Percentiles rank a stretch among this genome's conserved stretches.
These are phyloP conservation scores for Aspergillus ibericus DNA, from an alignment of 2,329 filamentous ascomycete genomes.

Conservation along the genomic window DNA sequence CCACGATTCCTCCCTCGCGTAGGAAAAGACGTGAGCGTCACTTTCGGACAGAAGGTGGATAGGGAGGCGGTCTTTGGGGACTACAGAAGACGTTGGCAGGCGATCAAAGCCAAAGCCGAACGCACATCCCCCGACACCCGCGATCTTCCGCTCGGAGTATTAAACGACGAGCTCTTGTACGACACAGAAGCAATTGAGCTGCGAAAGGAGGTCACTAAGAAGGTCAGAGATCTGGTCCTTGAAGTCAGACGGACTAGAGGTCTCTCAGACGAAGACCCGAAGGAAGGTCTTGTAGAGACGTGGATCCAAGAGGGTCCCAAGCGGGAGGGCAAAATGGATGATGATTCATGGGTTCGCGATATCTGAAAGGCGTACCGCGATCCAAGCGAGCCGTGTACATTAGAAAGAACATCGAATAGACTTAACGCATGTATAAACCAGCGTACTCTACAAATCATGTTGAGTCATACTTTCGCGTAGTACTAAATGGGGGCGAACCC, in stretches of 20 bases:
- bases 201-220: slow-evolving; percentile 75
- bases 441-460: background rate
- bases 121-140: slow-evolving; percentile 41
- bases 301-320: slow-evolving; percentile 64
- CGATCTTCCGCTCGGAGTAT: slow-evolving; percentile 52
- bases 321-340: slow-evolving; percentile 58
- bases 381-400: background rate
- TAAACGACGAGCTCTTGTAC: slow-evolving; percentile 66
- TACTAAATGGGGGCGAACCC: too few species aligned
- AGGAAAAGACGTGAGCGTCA: slow-evolving; percentile 60
- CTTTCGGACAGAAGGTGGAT: slow-evolving; percentile 69
- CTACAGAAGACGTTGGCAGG: slow-evolving; percentile 71
- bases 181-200: slow-evolving; percentile 73
- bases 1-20: slow-evolving; percentile 78
- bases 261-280: slow-evolving; percentile 76
- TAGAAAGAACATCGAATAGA: slow-evolving; percentile 18
- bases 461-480: too few species aligned
- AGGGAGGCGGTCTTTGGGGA: slow-evolving; percentile 74
- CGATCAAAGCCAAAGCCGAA: slow-evolving; percentile 58
- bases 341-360: slow-evolving; percentile 62
- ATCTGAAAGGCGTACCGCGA: slow-evolving; percentile 36
- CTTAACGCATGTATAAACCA: background rate
- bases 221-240: slow-evolving; percentile 76
- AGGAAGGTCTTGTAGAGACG: slow-evolving; percentile 74
- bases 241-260: slow-evolving; percentile 72